Conservation (phyloP, 1,284 basidiomycete genomes). For the Malassezia furfur region DNA sequence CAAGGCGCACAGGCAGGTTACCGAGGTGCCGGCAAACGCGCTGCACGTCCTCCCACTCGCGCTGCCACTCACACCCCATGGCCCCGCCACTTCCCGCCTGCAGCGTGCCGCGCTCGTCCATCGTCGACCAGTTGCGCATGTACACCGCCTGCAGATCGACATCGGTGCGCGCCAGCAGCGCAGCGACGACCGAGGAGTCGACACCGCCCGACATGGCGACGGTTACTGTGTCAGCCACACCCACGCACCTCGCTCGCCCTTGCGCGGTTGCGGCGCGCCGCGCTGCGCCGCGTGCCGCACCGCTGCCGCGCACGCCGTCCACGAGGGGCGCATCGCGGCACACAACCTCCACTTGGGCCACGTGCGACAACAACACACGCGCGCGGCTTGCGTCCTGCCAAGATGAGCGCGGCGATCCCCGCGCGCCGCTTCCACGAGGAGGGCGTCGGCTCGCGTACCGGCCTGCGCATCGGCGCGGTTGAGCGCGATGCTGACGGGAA, state of each 20-base stretch:
- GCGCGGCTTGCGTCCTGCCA: neutral
- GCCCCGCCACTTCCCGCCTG: slow-evolving; percentile 44
- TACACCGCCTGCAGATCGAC: slow-evolving; percentile 72
- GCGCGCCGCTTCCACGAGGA: slow-evolving; percentile 38
- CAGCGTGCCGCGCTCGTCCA: slow-evolving; percentile 56
- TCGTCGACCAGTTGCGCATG: slow-evolving; percentile 77
- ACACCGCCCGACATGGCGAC: slow-evolving; percentile 94
- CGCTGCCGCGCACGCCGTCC: neutral
- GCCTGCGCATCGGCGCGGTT: slow-evolving; percentile 31
- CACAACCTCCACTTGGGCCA: neutral
- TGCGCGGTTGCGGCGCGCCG: neutral
- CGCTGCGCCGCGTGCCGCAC: neutral
- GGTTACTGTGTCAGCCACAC: neutral
- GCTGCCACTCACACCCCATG: slow-evolving; percentile 81
- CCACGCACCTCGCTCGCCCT: neutral
- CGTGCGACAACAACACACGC: slow-evolving; percentile 10
- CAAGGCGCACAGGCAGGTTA: slow-evolving; percentile 53
- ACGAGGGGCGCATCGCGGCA: neutral
- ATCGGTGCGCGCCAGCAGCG: slow-evolving; percentile 24
- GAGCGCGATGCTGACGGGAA: slow-evolving; percentile 60
- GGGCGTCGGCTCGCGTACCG: slow-evolving; percentile 42
- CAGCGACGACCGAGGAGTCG: slow-evolving; percentile 59
- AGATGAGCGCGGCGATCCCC: slow-evolving; percentile 6
- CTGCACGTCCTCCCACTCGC: slow-evolving; percentile 84
- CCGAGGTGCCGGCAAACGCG: slow-evolving; percentile 62